A percentile compares a stretch with the other conserved stretches of the same genome.
These are phyloP conservation scores for Chaetomiaceae sp. DNA, from an alignment of 2,329 filamentous ascomycete species.

Conservation along the genomic window DNA sequence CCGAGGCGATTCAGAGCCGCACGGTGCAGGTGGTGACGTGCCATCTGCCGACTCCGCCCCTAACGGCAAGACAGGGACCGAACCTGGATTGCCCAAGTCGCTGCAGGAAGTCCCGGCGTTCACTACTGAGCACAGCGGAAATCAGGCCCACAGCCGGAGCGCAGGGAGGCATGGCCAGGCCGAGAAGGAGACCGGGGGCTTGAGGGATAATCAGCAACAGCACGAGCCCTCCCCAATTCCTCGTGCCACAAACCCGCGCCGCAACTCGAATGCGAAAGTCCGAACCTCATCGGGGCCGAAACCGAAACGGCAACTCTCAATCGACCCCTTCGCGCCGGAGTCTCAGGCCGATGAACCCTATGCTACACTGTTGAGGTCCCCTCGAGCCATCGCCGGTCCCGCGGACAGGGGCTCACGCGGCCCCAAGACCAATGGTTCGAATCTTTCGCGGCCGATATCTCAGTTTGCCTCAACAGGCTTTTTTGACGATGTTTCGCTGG, in stretches of 20 bases:
- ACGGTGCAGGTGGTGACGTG: background rate
- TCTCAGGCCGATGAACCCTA: constrained; percentile 26
- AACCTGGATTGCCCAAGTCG: background rate
- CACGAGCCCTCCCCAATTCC: constrained; percentile 8
- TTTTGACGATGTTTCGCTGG: constrained; percentile 29
- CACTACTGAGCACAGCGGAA: background rate
- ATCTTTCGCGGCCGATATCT: constrained; percentile 29
- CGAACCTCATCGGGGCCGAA: constrained; percentile 26
- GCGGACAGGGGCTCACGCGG: constrained; percentile 18
- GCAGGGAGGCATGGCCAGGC: background rate
- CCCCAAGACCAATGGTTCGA: constrained; percentile 23
- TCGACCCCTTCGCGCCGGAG: constrained; percentile 29
- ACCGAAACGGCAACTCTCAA: constrained; percentile 29
- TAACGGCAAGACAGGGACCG: background rate
- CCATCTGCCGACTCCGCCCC: background rate
- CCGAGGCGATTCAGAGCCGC: constrained; percentile 22
- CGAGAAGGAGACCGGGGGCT: constrained; percentile 2
- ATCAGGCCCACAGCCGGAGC: background rate
- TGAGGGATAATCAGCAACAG: constrained; percentile 13
- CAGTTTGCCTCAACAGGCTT: constrained; percentile 30
- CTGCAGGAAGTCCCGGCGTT: background rate
- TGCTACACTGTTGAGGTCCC: constrained; percentile 28
- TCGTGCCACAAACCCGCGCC: constrained; percentile 22
- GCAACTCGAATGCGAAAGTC: constrained; percentile 32
- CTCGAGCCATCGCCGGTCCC: constrained; percentile 20